Evolutionary conservation across 225 moss, liverwort and hornwort species (phyloP).

Genomic region (Polytrichum formosum): DNA sequence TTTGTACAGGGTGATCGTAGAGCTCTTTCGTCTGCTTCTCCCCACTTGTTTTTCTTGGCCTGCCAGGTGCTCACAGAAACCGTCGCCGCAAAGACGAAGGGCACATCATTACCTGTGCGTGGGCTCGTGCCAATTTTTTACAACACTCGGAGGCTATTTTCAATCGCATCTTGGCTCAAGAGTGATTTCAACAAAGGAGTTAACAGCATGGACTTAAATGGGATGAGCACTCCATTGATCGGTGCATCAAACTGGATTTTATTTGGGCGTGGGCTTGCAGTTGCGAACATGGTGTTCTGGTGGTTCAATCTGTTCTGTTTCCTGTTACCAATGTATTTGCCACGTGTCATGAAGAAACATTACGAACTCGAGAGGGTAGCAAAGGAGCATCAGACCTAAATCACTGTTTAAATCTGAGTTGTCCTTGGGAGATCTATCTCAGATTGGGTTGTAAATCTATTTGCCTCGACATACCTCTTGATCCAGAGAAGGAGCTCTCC

Average conservation of each 20-base stretch:
- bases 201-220: background rate
- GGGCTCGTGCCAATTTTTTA: conserved; percentile 45
- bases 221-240: background rate
- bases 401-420: no score
- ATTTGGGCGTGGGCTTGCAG: conserved; percentile 46
- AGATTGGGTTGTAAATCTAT: no score
- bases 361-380: conserved; percentile 31
- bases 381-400: conserved; percentile 12
- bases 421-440: no score
- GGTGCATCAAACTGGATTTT: conserved; percentile 18
- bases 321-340: conserved; percentile 51
- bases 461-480: no score
- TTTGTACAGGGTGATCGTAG: conserved; percentile 41
- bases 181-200: conserved; percentile 22
- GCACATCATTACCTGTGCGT: conserved; percentile 39
- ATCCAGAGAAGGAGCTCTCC: no score
- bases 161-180: conserved; percentile 38
- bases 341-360: conserved; percentile 33
- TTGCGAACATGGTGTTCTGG: conserved; percentile 47
- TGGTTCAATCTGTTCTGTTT: conserved; percentile 50
- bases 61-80: conserved; percentile 51
- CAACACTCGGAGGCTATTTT: conserved; percentile 45
- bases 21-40: conserved; percentile 32
- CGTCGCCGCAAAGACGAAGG: background rate
- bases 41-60: conserved; percentile 45